Conservation (phyloP, 306 rosid genomes). For the Citrullus mucosospermus region DNA sequence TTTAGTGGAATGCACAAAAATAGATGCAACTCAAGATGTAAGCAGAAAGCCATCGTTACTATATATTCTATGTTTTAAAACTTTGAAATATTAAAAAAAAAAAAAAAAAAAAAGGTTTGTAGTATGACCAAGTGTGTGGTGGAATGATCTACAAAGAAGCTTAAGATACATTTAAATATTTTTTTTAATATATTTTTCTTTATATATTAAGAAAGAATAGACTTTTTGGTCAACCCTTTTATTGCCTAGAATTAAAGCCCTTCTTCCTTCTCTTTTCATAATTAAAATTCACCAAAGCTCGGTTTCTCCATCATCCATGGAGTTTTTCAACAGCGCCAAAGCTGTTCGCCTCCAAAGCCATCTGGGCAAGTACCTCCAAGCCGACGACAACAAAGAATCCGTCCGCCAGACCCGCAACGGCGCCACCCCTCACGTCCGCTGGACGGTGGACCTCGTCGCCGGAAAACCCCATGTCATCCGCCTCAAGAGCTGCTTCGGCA, state of each 20-base stretch:
- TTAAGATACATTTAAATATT: no score
- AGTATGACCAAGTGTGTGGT: no score
- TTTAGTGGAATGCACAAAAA: no score
- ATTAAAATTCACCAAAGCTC: background rate
- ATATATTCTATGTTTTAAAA: no score
- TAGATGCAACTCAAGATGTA: no score
- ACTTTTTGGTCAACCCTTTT: background rate
- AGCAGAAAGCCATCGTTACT: no score
- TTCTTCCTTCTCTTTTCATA: background rate
- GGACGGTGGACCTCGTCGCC: slow-evolving; percentile 26
- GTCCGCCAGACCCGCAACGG: slow-evolving; percentile 15
- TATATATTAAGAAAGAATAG: no score
- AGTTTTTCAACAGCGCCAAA: slow-evolving; percentile 23
- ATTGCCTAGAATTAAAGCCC: background rate
- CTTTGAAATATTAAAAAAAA: no score
- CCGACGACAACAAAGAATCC: slow-evolving; percentile 17
- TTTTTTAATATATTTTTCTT: no score
- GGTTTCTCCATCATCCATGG: slow-evolving; percentile 9
- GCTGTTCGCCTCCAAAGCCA: slow-evolving; percentile 29
- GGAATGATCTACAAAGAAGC: no score
- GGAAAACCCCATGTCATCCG: slow-evolving; percentile 16
- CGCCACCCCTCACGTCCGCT: slow-evolving; percentile 6
- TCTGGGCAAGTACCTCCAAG: slow-evolving; percentile 22
- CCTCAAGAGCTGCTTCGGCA: slow-evolving; percentile 27
- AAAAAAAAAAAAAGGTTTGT: no score